Percentiles rank a stretch among this genome's conserved stretches.
phyloP scores from a whole-genome alignment of 2,329 filamentous ascomycete species.

The Aspergillus sp. region DNA sequence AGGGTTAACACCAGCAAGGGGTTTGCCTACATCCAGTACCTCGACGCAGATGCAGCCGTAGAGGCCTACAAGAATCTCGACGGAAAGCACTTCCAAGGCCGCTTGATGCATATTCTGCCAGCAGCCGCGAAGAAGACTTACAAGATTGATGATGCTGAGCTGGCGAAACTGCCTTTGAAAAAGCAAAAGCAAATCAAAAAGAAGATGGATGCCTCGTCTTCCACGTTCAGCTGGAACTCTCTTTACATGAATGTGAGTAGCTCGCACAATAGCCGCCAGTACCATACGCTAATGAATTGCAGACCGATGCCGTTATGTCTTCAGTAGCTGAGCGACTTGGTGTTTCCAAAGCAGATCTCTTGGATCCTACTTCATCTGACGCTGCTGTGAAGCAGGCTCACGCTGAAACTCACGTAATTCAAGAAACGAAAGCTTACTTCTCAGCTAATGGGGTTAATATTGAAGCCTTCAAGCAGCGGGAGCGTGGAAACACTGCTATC shows the following conservation, averaged over 20 bases:
- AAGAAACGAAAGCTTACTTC: constrained; percentile 94
- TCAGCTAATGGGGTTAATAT: constrained; percentile 84
- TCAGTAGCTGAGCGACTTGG: constrained; percentile 85
- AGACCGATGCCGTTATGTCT: constrained; percentile 82
- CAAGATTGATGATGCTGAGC: constrained; percentile 80
- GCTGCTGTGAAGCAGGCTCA: constrained; percentile 95
- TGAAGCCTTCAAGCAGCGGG: constrained; percentile 81
- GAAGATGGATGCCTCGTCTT: constrained; percentile 75
- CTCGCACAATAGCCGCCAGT: background rate
- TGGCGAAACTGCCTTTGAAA: constrained; percentile 90
- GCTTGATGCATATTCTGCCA: constrained; percentile 86
- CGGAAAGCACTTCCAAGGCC: constrained; percentile 86
- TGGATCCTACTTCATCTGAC: constrained; percentile 94
- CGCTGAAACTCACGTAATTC: constrained; percentile 92
- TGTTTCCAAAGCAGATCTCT: constrained; percentile 83
- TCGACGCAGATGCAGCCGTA: constrained; percentile 70
- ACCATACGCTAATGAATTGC: constrained; percentile 24
- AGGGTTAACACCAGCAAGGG: constrained; percentile 76
- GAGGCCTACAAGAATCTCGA: constrained; percentile 79
- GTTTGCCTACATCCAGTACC: constrained; percentile 83
- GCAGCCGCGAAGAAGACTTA: constrained; percentile 78
- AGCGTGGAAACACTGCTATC: constrained; percentile 83
- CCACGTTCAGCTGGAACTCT: constrained; percentile 96
- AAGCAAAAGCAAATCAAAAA: constrained; percentile 89
- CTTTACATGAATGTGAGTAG: constrained; percentile 85